Evolutionary conservation across 1,284 basidiomycete genomes (phyloP).

Genomic region (Jaminaea rosea): DNA sequence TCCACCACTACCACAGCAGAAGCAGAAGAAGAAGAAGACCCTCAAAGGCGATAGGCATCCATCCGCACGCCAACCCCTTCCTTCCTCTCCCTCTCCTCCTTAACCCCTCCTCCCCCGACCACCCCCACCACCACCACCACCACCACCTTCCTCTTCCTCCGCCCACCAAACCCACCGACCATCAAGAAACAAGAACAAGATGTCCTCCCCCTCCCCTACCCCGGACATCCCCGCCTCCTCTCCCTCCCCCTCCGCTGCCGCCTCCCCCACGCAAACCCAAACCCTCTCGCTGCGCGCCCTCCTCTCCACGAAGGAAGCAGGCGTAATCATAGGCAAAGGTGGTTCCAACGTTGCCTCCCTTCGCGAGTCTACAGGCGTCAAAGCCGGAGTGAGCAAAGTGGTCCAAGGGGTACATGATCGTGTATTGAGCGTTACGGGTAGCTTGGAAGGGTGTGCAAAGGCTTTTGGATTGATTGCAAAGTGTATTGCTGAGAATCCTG

Average conservation of each 20-base stretch:
- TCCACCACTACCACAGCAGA: no score
- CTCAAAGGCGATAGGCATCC: neutral
- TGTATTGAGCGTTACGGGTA: constrained; percentile 83
- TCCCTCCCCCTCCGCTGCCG: neutral
- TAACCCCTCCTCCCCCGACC: constrained; percentile 5
- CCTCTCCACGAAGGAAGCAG: constrained; percentile 43
- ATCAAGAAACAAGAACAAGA: no score
- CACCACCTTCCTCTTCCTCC: constrained; percentile 3
- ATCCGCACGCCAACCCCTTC: neutral
- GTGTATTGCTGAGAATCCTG: constrained; percentile 62
- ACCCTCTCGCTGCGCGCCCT: constrained; percentile 26
- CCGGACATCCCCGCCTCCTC: neutral
- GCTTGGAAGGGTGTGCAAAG: constrained; percentile 83
- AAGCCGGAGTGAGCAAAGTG: constrained; percentile 97
- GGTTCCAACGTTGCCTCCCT: constrained; percentile 96
- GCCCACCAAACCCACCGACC: neutral
- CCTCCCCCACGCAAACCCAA: neutral
- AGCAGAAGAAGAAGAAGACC: neutral
- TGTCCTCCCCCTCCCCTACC: no score
- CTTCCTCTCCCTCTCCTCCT: constrained; percentile 4
- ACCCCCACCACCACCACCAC: constrained; percentile 1
- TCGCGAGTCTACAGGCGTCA: constrained; percentile 86
- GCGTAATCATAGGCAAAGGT: constrained; percentile 61
- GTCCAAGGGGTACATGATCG: constrained; percentile 94
- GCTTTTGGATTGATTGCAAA: constrained; percentile 90